A percentile compares a stretch with the other conserved stretches of the same genome.
Conservation (phyloP, 441 rosid genomes). For the Erysimum cheiri region DNA sequence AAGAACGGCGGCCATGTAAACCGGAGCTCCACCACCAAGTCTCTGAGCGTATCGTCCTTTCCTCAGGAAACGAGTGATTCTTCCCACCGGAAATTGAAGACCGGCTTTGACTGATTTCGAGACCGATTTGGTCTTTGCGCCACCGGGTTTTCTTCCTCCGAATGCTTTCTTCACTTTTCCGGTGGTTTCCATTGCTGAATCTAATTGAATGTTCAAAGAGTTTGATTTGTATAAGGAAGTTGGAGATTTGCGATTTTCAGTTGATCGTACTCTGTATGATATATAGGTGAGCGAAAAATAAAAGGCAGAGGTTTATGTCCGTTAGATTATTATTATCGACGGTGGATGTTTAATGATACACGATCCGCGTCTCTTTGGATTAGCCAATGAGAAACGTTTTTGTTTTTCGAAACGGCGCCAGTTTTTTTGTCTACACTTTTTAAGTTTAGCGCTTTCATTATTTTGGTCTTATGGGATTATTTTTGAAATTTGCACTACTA, state of each 20-base stretch:
- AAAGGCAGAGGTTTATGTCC: neutral
- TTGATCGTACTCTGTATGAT: neutral
- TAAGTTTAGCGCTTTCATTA: neutral
- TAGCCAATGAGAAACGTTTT: constrained; percentile 24
- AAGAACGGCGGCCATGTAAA: constrained; percentile 47
- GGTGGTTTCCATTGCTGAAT: constrained; percentile 32
- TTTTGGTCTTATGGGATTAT: neutral
- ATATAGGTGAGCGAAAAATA: constrained; percentile 2
- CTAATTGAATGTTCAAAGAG: neutral
- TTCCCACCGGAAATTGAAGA: constrained; percentile 46
- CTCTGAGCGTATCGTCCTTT: constrained; percentile 46
- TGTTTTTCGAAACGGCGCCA: neutral
- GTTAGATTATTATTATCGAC: constrained; percentile 36
- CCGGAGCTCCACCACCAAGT: constrained; percentile 49
- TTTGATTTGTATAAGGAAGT: neutral
- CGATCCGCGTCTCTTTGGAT: constrained; percentile 19
- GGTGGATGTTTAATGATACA: neutral
- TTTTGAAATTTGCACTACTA: neutral
- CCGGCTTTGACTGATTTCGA: constrained; percentile 47
- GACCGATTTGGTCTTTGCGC: constrained; percentile 40
- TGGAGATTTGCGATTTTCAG: neutral
- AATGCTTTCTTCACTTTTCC: constrained; percentile 45
- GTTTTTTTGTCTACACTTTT: neutral
- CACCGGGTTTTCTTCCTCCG: constrained; percentile 50
- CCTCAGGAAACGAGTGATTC: constrained; percentile 47